phyloP scores from a whole-genome alignment of 2,329 filamentous ascomycete genomes.

The Zasmidium angulare region DNA sequence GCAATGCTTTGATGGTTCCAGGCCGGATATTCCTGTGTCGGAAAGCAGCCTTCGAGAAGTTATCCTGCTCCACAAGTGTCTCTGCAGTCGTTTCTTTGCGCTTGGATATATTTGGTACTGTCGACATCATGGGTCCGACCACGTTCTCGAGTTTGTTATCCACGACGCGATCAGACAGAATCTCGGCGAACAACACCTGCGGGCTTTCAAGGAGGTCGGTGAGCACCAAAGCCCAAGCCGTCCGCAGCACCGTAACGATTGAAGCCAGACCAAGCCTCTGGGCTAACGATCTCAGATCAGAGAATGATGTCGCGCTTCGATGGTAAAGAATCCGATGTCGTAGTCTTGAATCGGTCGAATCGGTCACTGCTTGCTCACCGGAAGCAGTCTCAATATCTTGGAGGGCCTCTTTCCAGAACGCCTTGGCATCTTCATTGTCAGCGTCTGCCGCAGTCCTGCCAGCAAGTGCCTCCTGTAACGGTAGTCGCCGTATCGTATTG shows the following conservation, averaged over 20 bases:
- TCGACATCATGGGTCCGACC: constrained; percentile 14
- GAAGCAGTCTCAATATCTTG: constrained; percentile 8
- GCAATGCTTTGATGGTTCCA: constrained; percentile 10
- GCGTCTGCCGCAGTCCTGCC: constrained; percentile 12
- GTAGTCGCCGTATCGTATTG: constrained; percentile 1
- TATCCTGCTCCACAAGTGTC: constrained; percentile 11
- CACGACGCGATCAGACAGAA: constrained; percentile 14
- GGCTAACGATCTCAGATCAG: constrained; percentile 5
- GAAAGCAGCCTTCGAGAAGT: constrained; percentile 12
- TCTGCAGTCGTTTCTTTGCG: constrained; percentile 1
- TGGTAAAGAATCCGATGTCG: constrained; percentile 10
- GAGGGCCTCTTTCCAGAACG: constrained; percentile 14
- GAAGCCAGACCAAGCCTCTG: constrained; percentile 7
- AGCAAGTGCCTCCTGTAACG: constrained; percentile 8
- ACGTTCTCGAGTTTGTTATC: constrained; percentile 10
- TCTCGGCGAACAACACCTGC: constrained; percentile 12
- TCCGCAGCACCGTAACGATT: constrained; percentile 13
- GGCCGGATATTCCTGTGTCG: constrained; percentile 14
- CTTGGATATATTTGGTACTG: constrained; percentile 10
- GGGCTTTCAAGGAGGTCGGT: constrained; percentile 14
- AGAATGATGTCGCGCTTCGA: constrained; percentile 5
- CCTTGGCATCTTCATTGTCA: constrained; percentile 1
- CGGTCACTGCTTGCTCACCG: constrained; percentile 4
- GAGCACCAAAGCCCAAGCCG: constrained; percentile 14
- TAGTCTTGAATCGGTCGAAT: constrained; percentile 2